Evolutionary conservation across 2,329 filamentous ascomycete genomes (phyloP).

Genomic region (Clarireedia sp.): DNA sequence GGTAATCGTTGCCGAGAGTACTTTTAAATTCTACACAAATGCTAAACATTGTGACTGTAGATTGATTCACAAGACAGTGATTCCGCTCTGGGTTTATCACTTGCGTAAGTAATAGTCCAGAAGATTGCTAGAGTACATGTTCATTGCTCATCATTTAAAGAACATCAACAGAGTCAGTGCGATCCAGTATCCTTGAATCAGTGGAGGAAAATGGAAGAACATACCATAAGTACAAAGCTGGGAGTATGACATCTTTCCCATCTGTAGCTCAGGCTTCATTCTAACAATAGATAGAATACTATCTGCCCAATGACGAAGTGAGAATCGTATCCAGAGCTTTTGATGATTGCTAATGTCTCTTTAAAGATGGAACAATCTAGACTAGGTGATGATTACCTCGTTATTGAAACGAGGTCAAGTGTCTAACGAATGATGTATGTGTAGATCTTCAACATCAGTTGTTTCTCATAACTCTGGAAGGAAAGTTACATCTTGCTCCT

Average conservation of each 20-base stretch:
- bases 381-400: slow-evolving; percentile 7
- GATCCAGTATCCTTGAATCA: slow-evolving; percentile 31
- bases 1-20: too few species aligned
- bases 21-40: too few species aligned
- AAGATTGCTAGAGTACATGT: too few species aligned
- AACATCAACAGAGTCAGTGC: background rate
- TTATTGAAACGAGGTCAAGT: too few species aligned
- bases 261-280: too few species aligned
- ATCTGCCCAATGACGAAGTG: slow-evolving; percentile 16
- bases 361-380: slow-evolving; percentile 12
- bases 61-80: too few species aligned
- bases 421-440: background rate
- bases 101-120: too few species aligned
- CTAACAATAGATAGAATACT: slow-evolving; percentile 12
- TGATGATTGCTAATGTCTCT: background rate
- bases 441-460: slow-evolving; percentile 21
- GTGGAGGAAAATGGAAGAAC: slow-evolving; percentile 27
- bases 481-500: slow-evolving; percentile 19
- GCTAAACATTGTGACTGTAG: too few species aligned
- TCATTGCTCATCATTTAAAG: too few species aligned
- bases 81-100: too few species aligned
- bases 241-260: slow-evolving; percentile 7
- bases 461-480: slow-evolving; percentile 15
- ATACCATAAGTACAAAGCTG: slow-evolving; percentile 15
- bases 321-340: background rate